Conservation (phyloP, 805 yeast species). For the Candida lessepsii region DNA sequence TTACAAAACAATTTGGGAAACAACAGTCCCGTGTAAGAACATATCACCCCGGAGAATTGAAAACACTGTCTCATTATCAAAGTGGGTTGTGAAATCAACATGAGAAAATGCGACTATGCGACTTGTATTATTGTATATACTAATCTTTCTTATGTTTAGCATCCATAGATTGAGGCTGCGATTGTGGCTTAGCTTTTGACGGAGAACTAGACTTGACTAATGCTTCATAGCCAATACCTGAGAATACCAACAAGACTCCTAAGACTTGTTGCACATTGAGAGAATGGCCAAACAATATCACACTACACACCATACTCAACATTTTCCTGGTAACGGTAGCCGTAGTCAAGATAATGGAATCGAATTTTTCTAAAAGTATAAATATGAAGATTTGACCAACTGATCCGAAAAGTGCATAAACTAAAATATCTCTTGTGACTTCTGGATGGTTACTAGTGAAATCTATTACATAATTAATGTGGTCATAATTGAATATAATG, state of each 20-base stretch:
- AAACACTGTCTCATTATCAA: constrained; percentile 21
- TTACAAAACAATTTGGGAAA: constrained; percentile 53
- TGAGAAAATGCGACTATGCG: constrained; percentile 5
- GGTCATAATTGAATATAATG: constrained; percentile 41
- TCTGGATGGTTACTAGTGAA: constrained; percentile 54
- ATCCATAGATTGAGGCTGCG: too few species aligned
- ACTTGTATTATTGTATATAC: background rate
- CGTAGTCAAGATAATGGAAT: constrained; percentile 81
- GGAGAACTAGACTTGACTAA: constrained; percentile 27
- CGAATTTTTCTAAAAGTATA: constrained; percentile 77
- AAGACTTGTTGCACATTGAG: constrained; percentile 66
- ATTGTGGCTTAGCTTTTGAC: too few species aligned
- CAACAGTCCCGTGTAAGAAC: constrained; percentile 19
- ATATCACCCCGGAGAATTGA: constrained; percentile 6
- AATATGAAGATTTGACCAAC: constrained; percentile 94
- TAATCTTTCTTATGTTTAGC: constrained; percentile 3
- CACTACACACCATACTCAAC: constrained; percentile 91
- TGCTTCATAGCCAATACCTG: constrained; percentile 84
- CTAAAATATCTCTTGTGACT: constrained; percentile 56
- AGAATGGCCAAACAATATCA: constrained; percentile 79
- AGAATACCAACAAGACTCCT: constrained; percentile 78
- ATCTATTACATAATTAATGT: constrained; percentile 45
- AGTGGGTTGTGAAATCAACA: constrained; percentile 25
- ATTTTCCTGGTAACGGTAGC: constrained; percentile 96
- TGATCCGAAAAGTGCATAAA: constrained; percentile 79